Conservation (phyloP, 176 grass and related monocot genomes). For the Ampelocalamus luodianensis region DNA sequence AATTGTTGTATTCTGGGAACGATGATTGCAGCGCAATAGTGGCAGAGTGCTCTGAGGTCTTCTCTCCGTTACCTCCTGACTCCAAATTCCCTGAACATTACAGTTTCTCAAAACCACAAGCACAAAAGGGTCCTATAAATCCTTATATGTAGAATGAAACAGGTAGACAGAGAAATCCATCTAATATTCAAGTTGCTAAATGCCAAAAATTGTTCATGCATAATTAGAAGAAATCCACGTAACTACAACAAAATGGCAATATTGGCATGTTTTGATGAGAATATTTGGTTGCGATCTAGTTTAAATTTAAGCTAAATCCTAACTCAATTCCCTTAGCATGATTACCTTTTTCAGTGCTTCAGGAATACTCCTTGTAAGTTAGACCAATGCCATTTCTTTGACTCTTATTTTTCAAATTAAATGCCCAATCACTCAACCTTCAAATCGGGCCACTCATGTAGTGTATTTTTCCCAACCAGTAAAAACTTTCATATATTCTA, state of each 20-base stretch:
- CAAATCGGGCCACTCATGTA: background rate
- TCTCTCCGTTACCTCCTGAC: constrained; percentile 55
- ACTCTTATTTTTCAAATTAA: constrained; percentile 15
- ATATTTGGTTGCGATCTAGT: background rate
- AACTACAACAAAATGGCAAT: background rate
- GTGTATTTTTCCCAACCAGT: constrained; percentile 2
- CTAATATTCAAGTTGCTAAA: background rate
- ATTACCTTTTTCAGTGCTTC: background rate
- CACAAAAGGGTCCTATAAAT: background rate
- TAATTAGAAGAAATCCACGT: background rate
- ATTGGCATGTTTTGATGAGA: background rate
- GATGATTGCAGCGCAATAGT: constrained; percentile 51
- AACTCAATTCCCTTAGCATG: constrained; percentile 6
- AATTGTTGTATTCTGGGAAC: constrained; percentile 60
- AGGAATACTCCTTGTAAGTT: background rate
- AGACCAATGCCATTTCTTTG: constrained; percentile 2
- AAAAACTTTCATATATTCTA: background rate
- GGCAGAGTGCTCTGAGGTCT: constrained; percentile 50
- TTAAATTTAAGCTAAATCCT: background rate
- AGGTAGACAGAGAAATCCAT: background rate
- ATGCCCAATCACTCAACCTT: constrained; percentile 16
- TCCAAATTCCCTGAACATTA: constrained; percentile 48
- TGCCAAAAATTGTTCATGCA: background rate
- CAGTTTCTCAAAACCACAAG: constrained; percentile 7
- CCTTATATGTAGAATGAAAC: background rate